Base-by-base conservation (phyloP, 2,329 filamentous ascomycete species). In the Akanthomyces uredinophilus region DNA sequence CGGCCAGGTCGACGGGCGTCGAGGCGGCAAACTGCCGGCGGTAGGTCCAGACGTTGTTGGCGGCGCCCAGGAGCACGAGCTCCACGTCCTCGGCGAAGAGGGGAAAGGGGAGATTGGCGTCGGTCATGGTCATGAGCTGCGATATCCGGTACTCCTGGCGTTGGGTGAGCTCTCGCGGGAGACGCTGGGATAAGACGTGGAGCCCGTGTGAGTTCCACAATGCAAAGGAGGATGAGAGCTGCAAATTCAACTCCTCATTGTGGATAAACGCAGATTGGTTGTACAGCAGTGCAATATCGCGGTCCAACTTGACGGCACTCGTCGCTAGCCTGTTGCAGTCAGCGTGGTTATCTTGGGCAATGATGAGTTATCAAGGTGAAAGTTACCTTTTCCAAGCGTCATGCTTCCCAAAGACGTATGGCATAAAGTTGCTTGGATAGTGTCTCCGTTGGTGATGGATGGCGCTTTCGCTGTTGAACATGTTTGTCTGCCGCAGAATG, bases 181-280 rank as follows among this genome's bases (percentile, higher is more conserved):
- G 64, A 5, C 77, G 69, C 14, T 68, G 66, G 53, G 76, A 77
- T 57, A 74, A 78, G 1, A 72, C 65, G 47, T 73, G 68, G 0
- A 79, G 69, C 0, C 76, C 76, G 22, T 72, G 68, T 0, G 75
- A 63, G 59, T 79, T 77, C 71, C 72, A 78, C 5, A 73, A 63
- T 1, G 71, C 68, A 39, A 71, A 75, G 0, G 77, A 74, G 0
- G 66, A 69, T 2, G 72, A 69, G 13, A 78, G 60, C 0, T 70
- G 66, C 5, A 75, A 66, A 16, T 76, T 71, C 0, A 79, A 64
- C 59, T 79, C 77, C 62, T 78, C 74, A 1, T 71, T 62, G 5
- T 70, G 68, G 0, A 79, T 61, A 0, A 70, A 57, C 0, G 72
- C 68, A 1, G 75, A 68, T 51, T 77, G 70, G 59, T 67, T 67